These are phyloP conservation scores for Nakaseomyces kungkrabaensis DNA, from an alignment of 1,139 yeast genomes.

Conservation along the genomic window DNA sequence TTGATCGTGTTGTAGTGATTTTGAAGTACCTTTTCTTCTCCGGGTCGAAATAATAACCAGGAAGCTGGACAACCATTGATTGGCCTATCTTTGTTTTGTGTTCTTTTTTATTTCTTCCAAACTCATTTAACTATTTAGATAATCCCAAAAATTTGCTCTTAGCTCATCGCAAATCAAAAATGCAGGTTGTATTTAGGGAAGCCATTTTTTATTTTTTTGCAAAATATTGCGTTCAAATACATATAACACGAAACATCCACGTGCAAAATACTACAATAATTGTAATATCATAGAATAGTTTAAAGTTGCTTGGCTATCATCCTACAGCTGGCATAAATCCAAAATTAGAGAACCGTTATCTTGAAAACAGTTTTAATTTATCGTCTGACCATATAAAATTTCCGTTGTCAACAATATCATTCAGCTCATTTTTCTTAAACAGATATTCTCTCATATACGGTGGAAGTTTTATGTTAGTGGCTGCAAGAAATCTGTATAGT, in stretches of 20 bases:
- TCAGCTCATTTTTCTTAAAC: slow-evolving; percentile 26
- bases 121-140: too few relatives aligned
- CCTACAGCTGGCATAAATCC: not conserved
- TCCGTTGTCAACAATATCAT: slow-evolving; percentile 39
- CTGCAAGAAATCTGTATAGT: slow-evolving; percentile 31
- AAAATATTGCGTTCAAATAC: too few relatives aligned
- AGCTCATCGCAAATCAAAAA: too few relatives aligned
- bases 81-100: too few relatives aligned
- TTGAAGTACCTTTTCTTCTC: slow-evolving; percentile 38
- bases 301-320: too few relatives aligned
- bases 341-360: slow-evolving; percentile 1
- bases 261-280: too few relatives aligned
- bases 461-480: slow-evolving; percentile 28
- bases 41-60: slow-evolving; percentile 42
- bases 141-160: too few relatives aligned
- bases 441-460: slow-evolving; percentile 23
- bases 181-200: too few relatives aligned
- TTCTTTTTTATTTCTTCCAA: too few relatives aligned
- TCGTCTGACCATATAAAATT: slow-evolving; percentile 25
- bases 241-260: too few relatives aligned
- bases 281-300: too few relatives aligned
- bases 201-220: too few relatives aligned
- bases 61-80: slow-evolving; percentile 26
- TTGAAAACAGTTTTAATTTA: slow-evolving; percentile 16
- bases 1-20: slow-evolving; percentile 15